These are phyloP conservation scores for Naumovozyma dairenensis DNA, from an alignment of 805 yeast species.

Conservation along the genomic window DNA sequence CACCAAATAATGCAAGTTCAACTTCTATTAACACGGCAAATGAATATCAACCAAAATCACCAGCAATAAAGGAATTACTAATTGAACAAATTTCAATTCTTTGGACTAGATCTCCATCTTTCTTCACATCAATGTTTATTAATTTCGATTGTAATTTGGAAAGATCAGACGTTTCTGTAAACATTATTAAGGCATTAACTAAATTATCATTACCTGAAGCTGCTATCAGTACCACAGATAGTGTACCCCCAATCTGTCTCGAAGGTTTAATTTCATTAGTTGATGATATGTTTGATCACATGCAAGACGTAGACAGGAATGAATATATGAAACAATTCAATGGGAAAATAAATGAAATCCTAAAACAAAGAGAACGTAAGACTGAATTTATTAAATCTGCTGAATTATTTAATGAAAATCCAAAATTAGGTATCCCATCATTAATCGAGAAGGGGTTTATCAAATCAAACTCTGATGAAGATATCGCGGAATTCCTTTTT, in stretches of 20 bases:
- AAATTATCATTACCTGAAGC: constrained; percentile 78
- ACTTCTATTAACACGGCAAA: constrained; percentile 5
- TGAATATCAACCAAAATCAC: constrained; percentile 15
- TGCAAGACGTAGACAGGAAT: constrained; percentile 16
- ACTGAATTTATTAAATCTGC: constrained; percentile 71
- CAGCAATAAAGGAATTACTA: constrained; percentile 63
- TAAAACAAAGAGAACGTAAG: constrained; percentile 39
- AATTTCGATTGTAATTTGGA: constrained; percentile 88
- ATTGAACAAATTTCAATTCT: constrained; percentile 74
- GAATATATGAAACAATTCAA: constrained; percentile 17
- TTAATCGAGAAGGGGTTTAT: constrained; percentile 62
- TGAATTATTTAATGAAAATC: constrained; percentile 64
- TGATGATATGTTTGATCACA: constrained; percentile 46
- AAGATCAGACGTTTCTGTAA: constrained; percentile 63
- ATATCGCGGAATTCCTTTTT: constrained; percentile 67
- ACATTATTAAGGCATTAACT: constrained; percentile 60
- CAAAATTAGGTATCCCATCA: constrained; percentile 61
- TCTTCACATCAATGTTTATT: constrained; percentile 67
- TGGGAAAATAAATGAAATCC: constrained; percentile 12
- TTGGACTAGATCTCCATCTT: constrained; percentile 72
- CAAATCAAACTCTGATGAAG: constrained; percentile 39
- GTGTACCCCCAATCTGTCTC: constrained; percentile 86
- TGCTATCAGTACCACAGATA: constrained; percentile 67
- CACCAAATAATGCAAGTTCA: constrained; percentile 10
- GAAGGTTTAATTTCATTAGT: constrained; percentile 75